Percentiles rank a stretch among this genome's conserved stretches.
Evolutionary conservation across 768 basidiomycete genomes (phyloP).

Genomic region (Lentinula sp.): DNA sequence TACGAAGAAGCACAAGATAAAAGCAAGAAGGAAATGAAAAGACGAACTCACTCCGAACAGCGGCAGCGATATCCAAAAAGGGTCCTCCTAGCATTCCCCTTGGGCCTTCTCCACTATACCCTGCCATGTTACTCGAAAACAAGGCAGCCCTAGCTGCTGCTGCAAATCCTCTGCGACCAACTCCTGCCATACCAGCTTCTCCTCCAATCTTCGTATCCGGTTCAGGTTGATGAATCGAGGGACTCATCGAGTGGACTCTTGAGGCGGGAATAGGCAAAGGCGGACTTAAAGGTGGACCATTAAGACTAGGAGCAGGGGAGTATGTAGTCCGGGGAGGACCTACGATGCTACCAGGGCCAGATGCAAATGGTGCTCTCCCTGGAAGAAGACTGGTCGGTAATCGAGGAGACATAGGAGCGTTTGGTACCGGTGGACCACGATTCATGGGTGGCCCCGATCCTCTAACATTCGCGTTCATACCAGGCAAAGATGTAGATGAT

Average conservation of each 20-base stretch:
- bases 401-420: conserved; percentile 7
- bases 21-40: not conserved
- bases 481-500: not conserved
- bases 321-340: conserved; percentile 5
- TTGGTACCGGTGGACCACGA: not conserved
- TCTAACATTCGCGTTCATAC: not conserved
- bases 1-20: no score
- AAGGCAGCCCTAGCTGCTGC: conserved; percentile 65
- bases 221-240: conserved; percentile 21
- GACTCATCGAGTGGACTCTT: conserved; percentile 13
- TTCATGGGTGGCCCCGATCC: not conserved
- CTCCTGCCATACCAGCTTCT: conserved; percentile 85
- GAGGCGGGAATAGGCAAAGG: conserved; percentile 13
- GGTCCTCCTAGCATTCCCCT: conserved; percentile 6
- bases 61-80: conserved; percentile 40
- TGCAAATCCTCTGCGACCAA: conserved; percentile 79
- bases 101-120: not conserved
- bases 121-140: conserved; percentile 20
- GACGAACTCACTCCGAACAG: conserved; percentile 28
- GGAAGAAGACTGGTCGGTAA: conserved; percentile 1
- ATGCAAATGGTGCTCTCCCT: not conserved
- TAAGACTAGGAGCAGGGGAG: conserved; percentile 10
- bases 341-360: not conserved
- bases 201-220: conserved; percentile 72
- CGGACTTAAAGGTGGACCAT: conserved; percentile 2